Conservation (phyloP, 1,284 basidiomycete genomes). For the Sanguinoderma infundibulare region DNA sequence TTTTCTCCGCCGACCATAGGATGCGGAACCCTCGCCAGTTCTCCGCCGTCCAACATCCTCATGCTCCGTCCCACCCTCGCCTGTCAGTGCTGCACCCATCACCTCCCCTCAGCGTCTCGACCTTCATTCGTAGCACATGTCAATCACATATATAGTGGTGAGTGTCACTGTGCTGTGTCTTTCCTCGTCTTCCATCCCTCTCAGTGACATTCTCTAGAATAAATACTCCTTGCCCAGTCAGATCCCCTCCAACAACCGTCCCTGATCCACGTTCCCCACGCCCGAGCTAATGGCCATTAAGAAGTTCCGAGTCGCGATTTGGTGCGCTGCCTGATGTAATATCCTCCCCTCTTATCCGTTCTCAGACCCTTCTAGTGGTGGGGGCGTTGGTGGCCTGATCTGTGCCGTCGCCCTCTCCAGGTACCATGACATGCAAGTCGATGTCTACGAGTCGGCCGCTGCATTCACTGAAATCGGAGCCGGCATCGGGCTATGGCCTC, state of each 20-base stretch:
- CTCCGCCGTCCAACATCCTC: slow-evolving; percentile 6
- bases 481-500: slow-evolving; percentile 42
- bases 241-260: background rate
- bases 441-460: slow-evolving; percentile 43
- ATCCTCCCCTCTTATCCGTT: background rate
- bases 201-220: slow-evolving; percentile 3
- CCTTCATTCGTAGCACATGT: slow-evolving; percentile 4
- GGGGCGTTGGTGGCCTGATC: slow-evolving; percentile 44
- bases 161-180: background rate
- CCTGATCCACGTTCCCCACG: background rate
- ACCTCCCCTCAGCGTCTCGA: background rate
- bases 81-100: background rate
- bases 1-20: slow-evolving; percentile 1
- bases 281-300: slow-evolving; percentile 15
- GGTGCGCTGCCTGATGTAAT: slow-evolving; percentile 23
- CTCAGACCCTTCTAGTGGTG: slow-evolving; percentile 32
- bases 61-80: background rate
- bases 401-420: slow-evolving; percentile 42
- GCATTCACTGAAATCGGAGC: slow-evolving; percentile 42
- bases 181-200: slow-evolving; percentile 7
- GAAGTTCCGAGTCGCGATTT: slow-evolving; percentile 36
- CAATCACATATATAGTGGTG: slow-evolving; percentile 4
- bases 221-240: slow-evolving; percentile 2
- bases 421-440: slow-evolving; percentile 38
- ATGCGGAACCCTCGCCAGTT: background rate